A percentile compares a stretch with the other conserved stretches of the same genome.
These are phyloP conservation scores for Cyberlindnera xishuangbannaensis DNA, from an alignment of 805 yeast species.

Conservation along the genomic window DNA sequence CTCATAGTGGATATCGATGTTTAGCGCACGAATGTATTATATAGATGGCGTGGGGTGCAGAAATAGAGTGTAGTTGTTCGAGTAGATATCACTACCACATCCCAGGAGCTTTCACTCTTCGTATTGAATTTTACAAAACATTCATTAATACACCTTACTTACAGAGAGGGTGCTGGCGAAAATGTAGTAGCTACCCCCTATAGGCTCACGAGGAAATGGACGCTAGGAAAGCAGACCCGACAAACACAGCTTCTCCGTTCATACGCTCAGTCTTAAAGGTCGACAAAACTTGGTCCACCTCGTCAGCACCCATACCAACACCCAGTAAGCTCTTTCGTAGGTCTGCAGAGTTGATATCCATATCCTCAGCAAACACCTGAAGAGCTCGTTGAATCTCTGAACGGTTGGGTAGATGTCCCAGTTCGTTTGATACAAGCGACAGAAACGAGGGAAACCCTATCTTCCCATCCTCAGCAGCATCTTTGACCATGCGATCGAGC, in stretches of 20 bases:
- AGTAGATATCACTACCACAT: no score
- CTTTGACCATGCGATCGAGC: constrained; percentile 39
- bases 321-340: constrained; percentile 45
- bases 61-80: no score
- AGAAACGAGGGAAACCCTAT: constrained; percentile 56
- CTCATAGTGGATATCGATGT: constrained; percentile 69
- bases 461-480: constrained; percentile 28
- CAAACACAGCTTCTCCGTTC: constrained; percentile 53
- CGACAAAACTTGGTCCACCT: constrained; percentile 45
- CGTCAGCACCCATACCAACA: constrained; percentile 33
- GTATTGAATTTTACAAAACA: no score
- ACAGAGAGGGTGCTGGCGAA: no score
- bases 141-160: no score
- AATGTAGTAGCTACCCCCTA: no score
- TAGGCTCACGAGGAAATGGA: neutral
- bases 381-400: constrained; percentile 56
- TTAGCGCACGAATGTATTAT: constrained; percentile 9
- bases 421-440: constrained; percentile 51
- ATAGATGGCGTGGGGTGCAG: neutral
- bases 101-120: no score
- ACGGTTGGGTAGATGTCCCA: constrained; percentile 45
- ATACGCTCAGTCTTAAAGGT: constrained; percentile 50
- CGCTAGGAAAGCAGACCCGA: constrained; percentile 33
- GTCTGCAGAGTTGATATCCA: constrained; percentile 42
- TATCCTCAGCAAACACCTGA: constrained; percentile 40